Evolutionary conservation across 106 monocot genomes (phyloP).

Genomic region (Allium cepa): DNA sequence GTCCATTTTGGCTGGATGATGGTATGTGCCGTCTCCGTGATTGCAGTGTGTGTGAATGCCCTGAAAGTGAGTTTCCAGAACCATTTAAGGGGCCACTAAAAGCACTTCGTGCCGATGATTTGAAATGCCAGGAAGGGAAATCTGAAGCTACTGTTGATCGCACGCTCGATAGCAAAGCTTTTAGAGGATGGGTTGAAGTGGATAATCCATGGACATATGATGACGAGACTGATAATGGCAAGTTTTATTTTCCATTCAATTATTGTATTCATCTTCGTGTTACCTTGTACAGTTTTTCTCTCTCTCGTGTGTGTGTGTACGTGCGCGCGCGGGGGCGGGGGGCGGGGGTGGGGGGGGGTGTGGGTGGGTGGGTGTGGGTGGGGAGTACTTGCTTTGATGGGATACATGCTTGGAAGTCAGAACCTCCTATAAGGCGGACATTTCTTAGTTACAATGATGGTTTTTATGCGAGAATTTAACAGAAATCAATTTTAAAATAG

Average conservation of each 20-base stretch:
- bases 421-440: too few species aligned
- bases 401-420: too few species aligned
- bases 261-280: background rate
- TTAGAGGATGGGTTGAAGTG: constrained; percentile 70
- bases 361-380: too few species aligned
- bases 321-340: too few species aligned
- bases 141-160: constrained; percentile 81
- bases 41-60: constrained; percentile 94
- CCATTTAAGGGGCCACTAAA: constrained; percentile 56
- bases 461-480: too few species aligned
- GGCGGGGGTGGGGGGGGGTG: too few species aligned
- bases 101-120: constrained; percentile 45
- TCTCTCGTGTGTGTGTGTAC: too few species aligned
- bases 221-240: constrained; percentile 96
- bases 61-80: constrained; percentile 90
- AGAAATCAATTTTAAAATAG: too few species aligned
- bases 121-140: constrained; percentile 80
- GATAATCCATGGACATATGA: constrained; percentile 98
- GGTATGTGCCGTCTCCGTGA: constrained; percentile 92
- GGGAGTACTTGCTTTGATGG: too few species aligned
- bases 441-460: too few species aligned
- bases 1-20: constrained; percentile 95
- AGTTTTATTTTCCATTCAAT: background rate
- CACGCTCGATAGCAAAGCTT: constrained; percentile 74
- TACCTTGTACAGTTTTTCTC: background rate